Conservation (phyloP, 805 yeast genomes). For the Kazachstania psychrophila region DNA sequence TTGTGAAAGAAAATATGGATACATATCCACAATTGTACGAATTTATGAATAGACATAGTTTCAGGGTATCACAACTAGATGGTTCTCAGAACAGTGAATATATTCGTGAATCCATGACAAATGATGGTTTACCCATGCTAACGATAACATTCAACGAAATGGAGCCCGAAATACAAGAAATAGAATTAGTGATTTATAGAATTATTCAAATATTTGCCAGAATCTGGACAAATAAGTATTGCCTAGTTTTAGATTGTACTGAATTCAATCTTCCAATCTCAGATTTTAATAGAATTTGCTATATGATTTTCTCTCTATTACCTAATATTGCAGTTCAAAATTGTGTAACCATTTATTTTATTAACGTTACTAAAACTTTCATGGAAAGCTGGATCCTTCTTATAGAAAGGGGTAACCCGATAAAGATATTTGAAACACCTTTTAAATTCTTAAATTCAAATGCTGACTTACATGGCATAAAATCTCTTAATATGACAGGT, state of each 20-base stretch:
- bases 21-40: constrained; percentile 49
- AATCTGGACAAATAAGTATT: constrained; percentile 58
- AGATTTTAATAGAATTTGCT: constrained; percentile 11
- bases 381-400: constrained; percentile 15
- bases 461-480: constrained; percentile 34
- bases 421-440: constrained; percentile 13
- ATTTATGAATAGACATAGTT: constrained; percentile 59
- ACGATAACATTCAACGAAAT: constrained; percentile 40
- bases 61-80: constrained; percentile 39
- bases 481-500: constrained; percentile 35
- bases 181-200: constrained; percentile 46
- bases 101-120: constrained; percentile 52
- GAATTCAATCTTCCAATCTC: constrained; percentile 32
- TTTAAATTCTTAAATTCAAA: constrained; percentile 35
- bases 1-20: constrained; percentile 40
- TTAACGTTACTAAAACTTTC: constrained; percentile 29
- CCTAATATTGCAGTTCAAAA: constrained; percentile 44
- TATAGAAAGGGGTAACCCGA: constrained; percentile 8
- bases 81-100: constrained; percentile 29
- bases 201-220: constrained; percentile 56
- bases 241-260: constrained; percentile 58
- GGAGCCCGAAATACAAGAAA: constrained; percentile 26
- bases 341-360: constrained; percentile 44
- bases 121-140: constrained; percentile 62
- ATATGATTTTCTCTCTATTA: constrained; percentile 34